Conservation (phyloP, 306 rosid species). For the Senna siamea region DNA sequence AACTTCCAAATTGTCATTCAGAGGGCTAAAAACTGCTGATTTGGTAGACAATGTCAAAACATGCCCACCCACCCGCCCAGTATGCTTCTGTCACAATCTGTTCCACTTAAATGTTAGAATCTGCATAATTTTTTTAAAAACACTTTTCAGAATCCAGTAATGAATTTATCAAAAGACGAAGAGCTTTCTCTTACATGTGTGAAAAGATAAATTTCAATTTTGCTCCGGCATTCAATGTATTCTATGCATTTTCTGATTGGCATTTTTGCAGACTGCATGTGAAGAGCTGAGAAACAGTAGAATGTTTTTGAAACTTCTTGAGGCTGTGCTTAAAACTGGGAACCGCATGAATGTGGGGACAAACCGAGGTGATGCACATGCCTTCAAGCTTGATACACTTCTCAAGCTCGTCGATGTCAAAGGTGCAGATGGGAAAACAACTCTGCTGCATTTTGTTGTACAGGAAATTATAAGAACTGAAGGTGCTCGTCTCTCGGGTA, state of each 20-base stretch:
- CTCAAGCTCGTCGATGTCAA: slow-evolving; percentile 88
- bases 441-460: slow-evolving; percentile 88
- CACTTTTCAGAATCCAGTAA: too few species aligned
- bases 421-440: slow-evolving; percentile 94
- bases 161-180: too few species aligned
- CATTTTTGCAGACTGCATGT: slow-evolving; percentile 66
- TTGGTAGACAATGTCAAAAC: background rate
- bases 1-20: background rate
- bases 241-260: slow-evolving; percentile 23
- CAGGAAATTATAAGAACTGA: slow-evolving; percentile 93
- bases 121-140: too few species aligned
- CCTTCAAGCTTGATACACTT: slow-evolving; percentile 99
- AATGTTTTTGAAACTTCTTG: slow-evolving; percentile 94
- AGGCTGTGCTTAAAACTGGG: slow-evolving; percentile 95
- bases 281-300: slow-evolving; percentile 90
- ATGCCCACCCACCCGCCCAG: background rate
- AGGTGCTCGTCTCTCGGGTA: slow-evolving; percentile 68
- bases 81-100: background rate
- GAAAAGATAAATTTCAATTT: background rate
- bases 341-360: slow-evolving; percentile 99
- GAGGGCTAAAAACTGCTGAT: background rate
- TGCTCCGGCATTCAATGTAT: background rate
- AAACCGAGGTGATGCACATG: slow-evolving; percentile 94
- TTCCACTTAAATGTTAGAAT: too few species aligned
- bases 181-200: too few species aligned